Evolutionary conservation across 768 basidiomycete genomes (phyloP).

Genomic region (Pleurotus citrinopileatus): DNA sequence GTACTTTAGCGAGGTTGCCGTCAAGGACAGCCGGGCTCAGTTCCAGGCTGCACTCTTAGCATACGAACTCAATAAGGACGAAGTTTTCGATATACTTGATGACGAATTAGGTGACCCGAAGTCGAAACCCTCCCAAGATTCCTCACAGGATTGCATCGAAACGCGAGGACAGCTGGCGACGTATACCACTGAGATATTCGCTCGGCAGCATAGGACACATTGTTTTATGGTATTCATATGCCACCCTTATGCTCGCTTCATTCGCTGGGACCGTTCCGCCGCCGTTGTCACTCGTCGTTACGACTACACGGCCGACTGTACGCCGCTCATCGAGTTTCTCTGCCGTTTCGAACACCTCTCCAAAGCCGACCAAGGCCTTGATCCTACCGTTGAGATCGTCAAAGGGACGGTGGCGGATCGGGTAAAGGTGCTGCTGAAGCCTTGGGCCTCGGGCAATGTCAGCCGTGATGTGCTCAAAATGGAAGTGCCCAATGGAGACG

Average conservation of each 20-base stretch:
- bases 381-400: not conserved
- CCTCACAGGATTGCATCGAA: not conserved
- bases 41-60: not conserved
- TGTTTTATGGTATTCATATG: conserved; percentile 27
- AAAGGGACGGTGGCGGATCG: not conserved
- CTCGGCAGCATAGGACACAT: conserved; percentile 25
- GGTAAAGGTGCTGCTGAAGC: not conserved
- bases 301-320: conserved; percentile 16
- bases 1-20: not conserved
- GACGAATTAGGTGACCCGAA: not conserved
- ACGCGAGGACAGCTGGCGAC: conserved; percentile 20
- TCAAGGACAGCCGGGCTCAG: not conserved
- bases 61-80: not conserved
- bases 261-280: conserved; percentile 32
- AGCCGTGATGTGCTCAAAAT: not conserved
- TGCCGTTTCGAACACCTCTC: conserved; percentile 14
- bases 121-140: not conserved
- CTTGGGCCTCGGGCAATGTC: not conserved
- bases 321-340: conserved; percentile 22
- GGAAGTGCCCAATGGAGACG: not conserved
- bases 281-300: conserved; percentile 23
- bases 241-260: conserved; percentile 21
- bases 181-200: conserved; percentile 19
- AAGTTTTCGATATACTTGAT: not conserved
- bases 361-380: not conserved